Evolutionary conservation across 2,329 filamentous ascomycete genomes (phyloP), one percentile per base, ranked within the genome.

Genomic region (Colletotrichum theobromicola): DNA sequence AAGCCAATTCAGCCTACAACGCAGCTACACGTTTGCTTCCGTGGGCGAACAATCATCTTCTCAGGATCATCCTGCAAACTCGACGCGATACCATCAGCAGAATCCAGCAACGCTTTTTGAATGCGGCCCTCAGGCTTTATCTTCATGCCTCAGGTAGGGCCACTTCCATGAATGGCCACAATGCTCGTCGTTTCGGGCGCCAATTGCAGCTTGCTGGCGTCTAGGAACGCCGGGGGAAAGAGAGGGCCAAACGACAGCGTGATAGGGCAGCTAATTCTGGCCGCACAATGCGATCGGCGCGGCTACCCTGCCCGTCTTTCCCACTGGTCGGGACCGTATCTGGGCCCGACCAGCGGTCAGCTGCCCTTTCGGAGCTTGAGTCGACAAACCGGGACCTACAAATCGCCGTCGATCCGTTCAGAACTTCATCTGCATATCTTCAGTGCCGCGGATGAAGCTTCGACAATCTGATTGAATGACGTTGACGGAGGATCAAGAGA

Each of bases 41-140:
- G 4, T 13, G n/a, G 32, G 26, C n/a, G 18, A n/a, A 8, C 9
- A 6, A 34, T 12, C 28, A 35, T 68, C 77, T 90, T 90, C 42
- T 84, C 81, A 9, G 86, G 80, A 79, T 92, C 90, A 74, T 88
- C 85, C 18, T 85, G 82, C 89, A 91, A 91, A 76, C 88, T 90
- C 1, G 89, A 90, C 75, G 84, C 83, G 75, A 89, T 84, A 50
- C 85, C 84, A 60, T 87, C 85, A 24, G 87, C 80, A 1, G 88
- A 88, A 81, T 91, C 88, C 50, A 83, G 79, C 53, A 92, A 87
- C 76, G 87, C 85, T 5, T 78, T 75, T 21, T 88, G 83, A 21
- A 87, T 83, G 4, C 89, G 77, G 8, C 84, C 85, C 0, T 84
- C 83, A 0, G 82, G 83, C 7, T 91, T 32, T 32, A 32, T 32